These are phyloP conservation scores for Colletotrichum sp. DNA, from an alignment of 2,329 filamentous ascomycete species.

Conservation along the genomic window DNA sequence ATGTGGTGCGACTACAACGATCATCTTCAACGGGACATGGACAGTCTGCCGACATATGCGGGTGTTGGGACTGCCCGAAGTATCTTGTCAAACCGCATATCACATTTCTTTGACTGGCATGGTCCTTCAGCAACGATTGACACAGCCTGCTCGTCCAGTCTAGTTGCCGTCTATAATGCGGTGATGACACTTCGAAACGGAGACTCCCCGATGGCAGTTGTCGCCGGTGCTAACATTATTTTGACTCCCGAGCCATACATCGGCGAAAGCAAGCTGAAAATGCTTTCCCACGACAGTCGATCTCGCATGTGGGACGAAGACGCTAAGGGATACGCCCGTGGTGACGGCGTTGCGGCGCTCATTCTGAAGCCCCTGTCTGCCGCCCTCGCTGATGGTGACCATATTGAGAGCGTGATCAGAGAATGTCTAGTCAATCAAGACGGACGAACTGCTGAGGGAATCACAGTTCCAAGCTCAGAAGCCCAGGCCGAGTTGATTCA, in stretches of 20 bases:
- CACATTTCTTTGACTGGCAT: constrained; percentile 43
- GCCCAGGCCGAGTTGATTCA: constrained; percentile 33
- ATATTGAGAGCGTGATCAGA: constrained; percentile 28
- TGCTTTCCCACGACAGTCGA: constrained; percentile 24
- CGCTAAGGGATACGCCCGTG: constrained; percentile 58
- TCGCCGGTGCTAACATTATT: constrained; percentile 30
- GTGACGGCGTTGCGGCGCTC: constrained; percentile 54
- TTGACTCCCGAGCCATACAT: background rate
- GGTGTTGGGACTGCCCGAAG: constrained; percentile 34
- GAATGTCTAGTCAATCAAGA: constrained; percentile 27
- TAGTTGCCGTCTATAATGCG: constrained; percentile 46
- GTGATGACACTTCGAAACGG: constrained; percentile 36
- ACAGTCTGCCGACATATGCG: constrained; percentile 28
- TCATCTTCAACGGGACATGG: constrained; percentile 25
- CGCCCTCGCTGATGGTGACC: constrained; percentile 41
- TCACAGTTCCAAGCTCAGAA: constrained; percentile 39
- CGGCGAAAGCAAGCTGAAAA: constrained; percentile 21
- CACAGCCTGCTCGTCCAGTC: constrained; percentile 49
- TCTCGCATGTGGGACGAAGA: constrained; percentile 45
- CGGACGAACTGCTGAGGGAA: constrained; percentile 23
- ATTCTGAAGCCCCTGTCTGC: constrained; percentile 50
- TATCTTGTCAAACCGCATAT: constrained; percentile 43
- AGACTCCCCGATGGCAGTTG: constrained; percentile 32
- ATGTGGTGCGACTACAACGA: constrained; percentile 32
- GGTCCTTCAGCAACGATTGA: constrained; percentile 47